Evolutionary conservation across 768 basidiomycete genomes (phyloP).

Genomic region (Phylloporus arenicola): DNA sequence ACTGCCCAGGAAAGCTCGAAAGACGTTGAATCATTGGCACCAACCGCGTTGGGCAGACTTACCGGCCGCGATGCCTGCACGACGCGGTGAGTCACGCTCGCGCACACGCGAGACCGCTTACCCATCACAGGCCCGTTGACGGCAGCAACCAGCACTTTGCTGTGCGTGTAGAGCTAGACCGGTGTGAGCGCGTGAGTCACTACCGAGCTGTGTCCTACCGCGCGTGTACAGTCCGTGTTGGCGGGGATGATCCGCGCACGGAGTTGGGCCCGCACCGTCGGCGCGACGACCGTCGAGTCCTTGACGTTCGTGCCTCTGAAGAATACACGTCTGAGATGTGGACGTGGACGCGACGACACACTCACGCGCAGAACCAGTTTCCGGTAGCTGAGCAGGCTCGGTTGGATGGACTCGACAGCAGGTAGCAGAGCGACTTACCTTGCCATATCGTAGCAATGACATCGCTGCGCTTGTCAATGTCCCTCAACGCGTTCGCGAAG

Average conservation of each 20-base stretch:
- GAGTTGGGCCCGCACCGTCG: conserved; percentile 43
- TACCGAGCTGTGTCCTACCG: conserved; percentile 37
- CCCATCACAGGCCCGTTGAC: conserved; percentile 76
- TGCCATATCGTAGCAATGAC: conserved; percentile 66
- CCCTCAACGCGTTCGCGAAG: conserved; percentile 52
- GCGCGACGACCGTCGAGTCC: conserved; percentile 7
- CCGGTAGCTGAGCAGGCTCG: conserved; percentile 44
- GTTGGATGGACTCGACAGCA: not conserved
- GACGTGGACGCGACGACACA: conserved; percentile 1
- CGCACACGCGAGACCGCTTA: conserved; percentile 29
- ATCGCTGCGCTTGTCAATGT: conserved; percentile 54
- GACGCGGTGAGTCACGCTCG: conserved; percentile 3
- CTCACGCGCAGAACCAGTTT: conserved; percentile 72
- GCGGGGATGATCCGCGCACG: conserved; percentile 41
- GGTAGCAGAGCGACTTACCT: conserved; percentile 33
- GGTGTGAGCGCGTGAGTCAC: not conserved
- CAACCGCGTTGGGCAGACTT: not conserved
- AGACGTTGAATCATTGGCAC: not conserved
- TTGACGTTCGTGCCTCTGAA: conserved; percentile 58
- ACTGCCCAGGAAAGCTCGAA: conserved; percentile 57
- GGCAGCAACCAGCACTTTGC: conserved; percentile 65
- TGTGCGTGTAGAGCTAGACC: conserved; percentile 57
- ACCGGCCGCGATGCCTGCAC: conserved; percentile 63
- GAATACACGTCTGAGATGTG: not conserved
- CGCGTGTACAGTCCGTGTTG: conserved; percentile 57